phyloP scores from a whole-genome alignment of 805 yeast genomes.

The Candida chauliodis region DNA sequence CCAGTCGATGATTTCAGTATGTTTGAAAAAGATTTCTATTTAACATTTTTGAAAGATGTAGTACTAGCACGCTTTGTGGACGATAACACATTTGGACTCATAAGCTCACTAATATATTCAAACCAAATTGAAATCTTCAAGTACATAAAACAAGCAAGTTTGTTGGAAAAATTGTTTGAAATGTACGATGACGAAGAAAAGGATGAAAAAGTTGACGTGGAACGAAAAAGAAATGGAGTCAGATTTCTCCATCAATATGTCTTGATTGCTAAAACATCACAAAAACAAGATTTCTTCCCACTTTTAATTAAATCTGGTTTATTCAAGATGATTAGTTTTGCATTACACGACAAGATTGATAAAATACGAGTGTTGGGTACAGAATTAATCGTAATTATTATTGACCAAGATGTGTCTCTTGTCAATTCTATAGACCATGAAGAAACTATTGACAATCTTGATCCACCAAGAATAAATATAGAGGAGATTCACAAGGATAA shows the following conservation, averaged over 20 bases:
- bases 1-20: constrained; percentile 52
- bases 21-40: constrained; percentile 70
- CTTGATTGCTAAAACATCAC: constrained; percentile 66
- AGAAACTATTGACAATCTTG: constrained; percentile 26
- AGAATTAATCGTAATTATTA: constrained; percentile 73
- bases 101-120: constrained; percentile 62
- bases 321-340: constrained; percentile 66
- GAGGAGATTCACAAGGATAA: constrained; percentile 3
- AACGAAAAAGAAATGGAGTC: constrained; percentile 64
- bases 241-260: constrained; percentile 77
- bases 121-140: constrained; percentile 68
- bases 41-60: constrained; percentile 82
- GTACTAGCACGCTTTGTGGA: constrained; percentile 79
- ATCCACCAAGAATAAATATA: constrained; percentile 17
- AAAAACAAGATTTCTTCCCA: constrained; percentile 62
- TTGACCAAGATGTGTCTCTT: constrained; percentile 76
- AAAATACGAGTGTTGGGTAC: constrained; percentile 67
- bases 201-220: constrained; percentile 7
- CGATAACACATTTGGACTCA: constrained; percentile 67
- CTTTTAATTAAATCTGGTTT: constrained; percentile 65
- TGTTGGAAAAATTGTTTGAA: constrained; percentile 56
- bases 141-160: constrained; percentile 48
- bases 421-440: constrained; percentile 40
- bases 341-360: constrained; percentile 50
- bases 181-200: constrained; percentile 37